Evolutionary conservation across 768 basidiomycete species (phyloP), one percentile per base, ranked within the genome.

Genomic region (Boletus edulis): DNA sequence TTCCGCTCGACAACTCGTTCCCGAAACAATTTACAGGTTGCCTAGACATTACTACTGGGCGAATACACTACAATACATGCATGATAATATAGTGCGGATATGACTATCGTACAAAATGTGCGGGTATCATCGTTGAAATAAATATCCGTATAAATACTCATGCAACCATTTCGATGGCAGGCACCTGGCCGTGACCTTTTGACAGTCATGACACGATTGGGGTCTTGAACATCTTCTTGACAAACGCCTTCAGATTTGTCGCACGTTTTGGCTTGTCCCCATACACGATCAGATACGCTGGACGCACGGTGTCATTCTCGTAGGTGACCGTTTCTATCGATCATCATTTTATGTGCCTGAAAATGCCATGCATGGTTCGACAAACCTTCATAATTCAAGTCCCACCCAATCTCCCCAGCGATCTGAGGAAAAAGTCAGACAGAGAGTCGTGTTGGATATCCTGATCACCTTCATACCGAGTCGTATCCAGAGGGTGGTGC

Each of bases 221-320:
- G 10, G 67, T 71, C 61, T 72, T 71, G 46, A 71, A 71, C 13
- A 71, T 56, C 27, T 46, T 64, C 43, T 51, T 63, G 27, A 72
- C 51, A 40, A 71, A 60, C 38, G 65, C 56, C 50, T 66, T 72
- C 51, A 69, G 46, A 57, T 56, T 63, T 5, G 38, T 52, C 10
- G 47, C 43, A 34, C 54, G 59, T 45, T 49, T 43, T 35, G 62
- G 51, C 49, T 71, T 67, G 37, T 66, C 45, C 17, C 80, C 82
- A 60, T 86, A 87, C 18, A 86, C 78, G n/a, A 87, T 67, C 52
- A 87, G 73, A 68, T 80, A 87, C 0, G 83, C 83, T 17, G 86
- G 86, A 9, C 84, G 79, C 59, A 86, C 80, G 29, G 85, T 84
- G 58, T 86, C 84, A 61, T 86, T 85, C 42, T 73, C 62, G 60